Evolutionary conservation across 1,139 yeast species (phyloP), one percentile per base, ranked within the genome.

Genomic region (Taiozyma sp.): DNA sequence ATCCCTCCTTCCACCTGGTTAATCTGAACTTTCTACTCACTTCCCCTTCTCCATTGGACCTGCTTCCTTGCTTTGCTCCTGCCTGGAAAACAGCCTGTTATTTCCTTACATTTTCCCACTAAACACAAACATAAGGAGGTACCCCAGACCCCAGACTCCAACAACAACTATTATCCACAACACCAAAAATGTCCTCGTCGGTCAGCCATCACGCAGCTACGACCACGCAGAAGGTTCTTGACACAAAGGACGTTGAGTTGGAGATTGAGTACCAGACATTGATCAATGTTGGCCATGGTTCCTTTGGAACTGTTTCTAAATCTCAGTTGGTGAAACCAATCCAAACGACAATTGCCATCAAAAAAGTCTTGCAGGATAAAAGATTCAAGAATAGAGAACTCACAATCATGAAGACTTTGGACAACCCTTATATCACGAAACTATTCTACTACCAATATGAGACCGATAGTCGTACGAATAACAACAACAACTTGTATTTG

Each of bases 371-470:
- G 36, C 99, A 95, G 68, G 99, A 93, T 70, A 88, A 87, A 67
- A 75, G 99, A 50, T 95, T 92, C 78, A 95, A 95, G 72, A 93
- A 93, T 72, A 81, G 99, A 69, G 99, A 95, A 69, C 76, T 93
- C 55, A 97, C 92, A 68, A 93, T 93, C 61, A 93, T 93, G 99
- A 88, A 93, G 65, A 72, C 87, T 63, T 84, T 93, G 49, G 62
- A 69, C 36, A 97, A 92, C 69, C 82, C 89, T 51, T 90, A 93
- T 67, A 84, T 93, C 51, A 96, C 93, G 48, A 95, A 89, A 65
- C 78, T 93, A 65, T 84, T 85, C 68, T 93, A 95, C 60, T 95
- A 82, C 67, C 92, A 90, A 66, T 92, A 91, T 72, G 90, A 96
- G 57, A 83, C 81, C 56, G 74, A 70, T 46, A 58, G 60, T 40